Base-by-base conservation (phyloP, 139 green algal species). In the Chlorella sp. region DNA sequence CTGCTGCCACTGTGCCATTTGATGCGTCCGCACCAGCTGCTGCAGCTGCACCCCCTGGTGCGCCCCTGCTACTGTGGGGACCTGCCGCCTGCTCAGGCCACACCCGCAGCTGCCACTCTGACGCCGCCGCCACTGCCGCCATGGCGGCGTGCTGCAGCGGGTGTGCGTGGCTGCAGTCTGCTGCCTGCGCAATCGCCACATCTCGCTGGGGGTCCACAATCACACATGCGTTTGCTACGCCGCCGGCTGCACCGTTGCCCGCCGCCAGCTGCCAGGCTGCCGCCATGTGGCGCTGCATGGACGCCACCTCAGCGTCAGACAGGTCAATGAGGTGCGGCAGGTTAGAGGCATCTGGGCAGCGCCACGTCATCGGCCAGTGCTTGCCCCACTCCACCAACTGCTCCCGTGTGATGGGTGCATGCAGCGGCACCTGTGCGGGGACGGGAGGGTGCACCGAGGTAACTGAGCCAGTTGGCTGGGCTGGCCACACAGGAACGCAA, bases 121-220 rank as follows among this genome's bases (percentile, higher is more conserved):
- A 93, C 8, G 90, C 93, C 1, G 73, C 86, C 32, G 92, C 85
- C 0, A 98, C 73, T 0, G 93, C 94, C 11, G 87, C 80, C 89
- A 99, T 97, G 30, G 90, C 91, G 9, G 96, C 92, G 79, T 99
- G 96, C 41, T 86, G 78, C 48, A 98, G 86, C 16, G 95, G 94
- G 81, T 98, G 93, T 0, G 9, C 5, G 3, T 72, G 28, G 1
- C 19, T 81, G 30, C 0, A 5, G 40, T 89, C 81, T 3, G 46
- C 67, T 1, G 73, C 83, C 19, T 70, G 28, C 0, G 76, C 88
- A 9, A 92, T 48, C 26, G 85, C 82, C 1, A 36, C 40, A 64
- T 87, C 86, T 22, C 74, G 67, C 0, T 41, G 5, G 2, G 93
- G 91, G 34, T 97, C 86, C 7, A 96, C 90, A 26, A 97, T 92